phyloP scores from a whole-genome alignment of 31 red algal species.

The Odonthalia washingtoniensis region DNA sequence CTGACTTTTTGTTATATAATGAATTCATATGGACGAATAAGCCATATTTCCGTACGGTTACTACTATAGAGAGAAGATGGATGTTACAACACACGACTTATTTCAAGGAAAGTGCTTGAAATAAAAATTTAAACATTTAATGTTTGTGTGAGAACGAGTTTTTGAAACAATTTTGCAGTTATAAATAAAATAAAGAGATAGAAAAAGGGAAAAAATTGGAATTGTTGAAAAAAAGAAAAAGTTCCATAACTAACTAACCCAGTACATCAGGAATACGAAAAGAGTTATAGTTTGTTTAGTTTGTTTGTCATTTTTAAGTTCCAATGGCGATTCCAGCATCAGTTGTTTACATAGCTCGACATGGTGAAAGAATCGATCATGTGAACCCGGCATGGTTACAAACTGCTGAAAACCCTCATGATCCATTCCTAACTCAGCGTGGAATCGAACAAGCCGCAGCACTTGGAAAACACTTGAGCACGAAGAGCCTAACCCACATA shows the following conservation, averaged over 20 bases:
- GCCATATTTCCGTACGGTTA: constrained; percentile 76
- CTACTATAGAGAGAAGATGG: constrained; percentile 71
- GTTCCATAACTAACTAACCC: no score
- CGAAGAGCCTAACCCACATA: constrained; percentile 43
- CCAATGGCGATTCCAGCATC: constrained; percentile 35
- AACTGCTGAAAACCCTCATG: constrained; percentile 59
- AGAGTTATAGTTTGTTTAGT: no score
- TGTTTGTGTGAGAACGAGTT: no score
- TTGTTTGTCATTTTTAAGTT: no score
- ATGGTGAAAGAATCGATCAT: constrained; percentile 91
- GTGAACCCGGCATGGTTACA: constrained; percentile 70
- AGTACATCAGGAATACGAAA: no score
- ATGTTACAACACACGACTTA: constrained; percentile 64
- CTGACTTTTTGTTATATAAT: constrained; percentile 70
- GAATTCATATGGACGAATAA: constrained; percentile 79
- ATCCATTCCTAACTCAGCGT: constrained; percentile 78
- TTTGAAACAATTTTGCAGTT: no score
- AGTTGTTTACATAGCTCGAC: constrained; percentile 77
- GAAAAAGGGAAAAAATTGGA: not conserved
- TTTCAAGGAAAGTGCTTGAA: constrained; percentile 19
- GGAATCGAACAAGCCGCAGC: constrained; percentile 71
- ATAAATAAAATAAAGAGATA: no score
- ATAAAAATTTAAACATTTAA: no score
- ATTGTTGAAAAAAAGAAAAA: constrained; percentile 3
- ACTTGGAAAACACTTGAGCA: constrained; percentile 50